A percentile compares a stretch with the other conserved stretches of the same genome.
These are phyloP conservation scores for Cicer pinnatifidum DNA, from an alignment of 306 rosid species.

Conservation along the genomic window DNA sequence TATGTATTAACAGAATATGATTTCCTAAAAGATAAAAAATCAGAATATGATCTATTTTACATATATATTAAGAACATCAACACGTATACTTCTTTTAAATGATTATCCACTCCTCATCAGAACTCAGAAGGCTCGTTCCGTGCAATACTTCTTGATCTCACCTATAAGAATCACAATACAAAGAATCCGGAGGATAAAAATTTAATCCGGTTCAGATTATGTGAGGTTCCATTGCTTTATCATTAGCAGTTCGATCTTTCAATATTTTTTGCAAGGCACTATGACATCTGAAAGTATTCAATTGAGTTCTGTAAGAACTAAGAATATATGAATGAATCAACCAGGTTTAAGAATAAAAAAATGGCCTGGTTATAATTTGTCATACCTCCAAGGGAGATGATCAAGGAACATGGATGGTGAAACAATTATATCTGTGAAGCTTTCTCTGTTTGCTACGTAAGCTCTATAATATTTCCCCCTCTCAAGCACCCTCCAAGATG, in stretches of 20 bases:
- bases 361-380: conserved; percentile 39
- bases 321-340: conserved; percentile 5
- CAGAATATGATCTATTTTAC: not conserved
- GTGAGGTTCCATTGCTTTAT: conserved; percentile 38
- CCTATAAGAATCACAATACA: conserved; percentile 11
- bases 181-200: conserved; percentile 25
- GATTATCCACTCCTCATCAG: conserved; percentile 13
- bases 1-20: conserved; percentile 10
- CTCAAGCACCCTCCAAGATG: conserved; percentile 47
- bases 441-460: conserved; percentile 71
- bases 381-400: conserved; percentile 98
- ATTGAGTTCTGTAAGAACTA: conserved; percentile 30
- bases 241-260: conserved; percentile 49
- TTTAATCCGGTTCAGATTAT: conserved; percentile 29
- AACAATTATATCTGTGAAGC: conserved; percentile 79
- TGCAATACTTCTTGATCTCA: conserved; percentile 32
- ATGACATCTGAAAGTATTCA: conserved; percentile 63
- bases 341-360: conserved; percentile 27
- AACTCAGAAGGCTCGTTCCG: conserved; percentile 27
- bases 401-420: conserved; percentile 96
- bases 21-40: too few species aligned
- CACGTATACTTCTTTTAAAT: conserved; percentile 3
- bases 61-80: not conserved
- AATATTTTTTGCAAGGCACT: conserved; percentile 60
- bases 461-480: conserved; percentile 59